Evolutionary conservation across 1,139 yeast genomes (phyloP).

Genomic region (Zygosaccharomyces sapae): DNA sequence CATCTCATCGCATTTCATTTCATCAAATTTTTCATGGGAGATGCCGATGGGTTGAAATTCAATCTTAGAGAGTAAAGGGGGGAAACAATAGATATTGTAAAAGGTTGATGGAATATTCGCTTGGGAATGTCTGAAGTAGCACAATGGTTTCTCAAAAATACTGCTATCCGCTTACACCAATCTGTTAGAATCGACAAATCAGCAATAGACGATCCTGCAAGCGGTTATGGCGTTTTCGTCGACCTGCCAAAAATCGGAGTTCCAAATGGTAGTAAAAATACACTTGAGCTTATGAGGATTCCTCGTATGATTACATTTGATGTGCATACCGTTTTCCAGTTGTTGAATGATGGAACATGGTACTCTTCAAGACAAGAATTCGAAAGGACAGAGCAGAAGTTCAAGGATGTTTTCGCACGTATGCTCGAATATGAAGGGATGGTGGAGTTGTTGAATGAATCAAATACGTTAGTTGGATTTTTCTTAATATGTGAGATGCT

Average conservation of each 20-base stretch:
- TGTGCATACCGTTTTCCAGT: constrained; percentile 31
- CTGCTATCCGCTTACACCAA: constrained; percentile 9
- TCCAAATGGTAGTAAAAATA: constrained; percentile 14
- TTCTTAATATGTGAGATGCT: constrained; percentile 22
- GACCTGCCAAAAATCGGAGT: constrained; percentile 9
- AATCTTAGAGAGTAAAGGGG: background rate
- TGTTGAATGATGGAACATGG: constrained; percentile 22
- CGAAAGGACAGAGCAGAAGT: constrained; percentile 23
- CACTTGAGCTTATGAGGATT: constrained; percentile 38
- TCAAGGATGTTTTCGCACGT: constrained; percentile 20
- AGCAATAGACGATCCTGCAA: constrained; percentile 10
- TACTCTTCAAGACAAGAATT: constrained; percentile 19
- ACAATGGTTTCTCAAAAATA: constrained; percentile 14
- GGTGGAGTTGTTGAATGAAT: constrained; percentile 13
- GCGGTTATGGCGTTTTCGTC: constrained; percentile 35
- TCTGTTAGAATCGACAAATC: constrained; percentile 15
- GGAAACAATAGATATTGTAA: background rate
- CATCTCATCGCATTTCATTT: background rate
- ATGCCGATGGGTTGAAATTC: background rate
- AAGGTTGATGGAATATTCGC: background rate
- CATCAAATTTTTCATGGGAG: constrained; percentile 6
- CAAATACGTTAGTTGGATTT: constrained; percentile 19
- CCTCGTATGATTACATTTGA: constrained; percentile 38
- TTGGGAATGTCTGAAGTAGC: constrained; percentile 9
- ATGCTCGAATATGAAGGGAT: constrained; percentile 14